These are phyloP conservation scores for Sugiyamaella paludigena DNA, from an alignment of 1,139 yeast species.

Conservation along the genomic window DNA sequence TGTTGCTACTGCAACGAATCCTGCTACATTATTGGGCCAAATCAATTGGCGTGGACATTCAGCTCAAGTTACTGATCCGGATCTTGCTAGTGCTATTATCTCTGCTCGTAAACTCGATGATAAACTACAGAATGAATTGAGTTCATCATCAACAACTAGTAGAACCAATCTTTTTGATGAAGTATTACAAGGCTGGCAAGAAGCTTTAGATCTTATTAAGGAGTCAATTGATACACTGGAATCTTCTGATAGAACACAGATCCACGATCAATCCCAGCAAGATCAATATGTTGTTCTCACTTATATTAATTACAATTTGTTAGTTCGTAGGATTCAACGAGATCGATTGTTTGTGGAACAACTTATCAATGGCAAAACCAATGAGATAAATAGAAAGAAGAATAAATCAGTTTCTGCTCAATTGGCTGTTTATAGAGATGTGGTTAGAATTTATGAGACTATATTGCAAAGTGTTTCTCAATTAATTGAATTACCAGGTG, in stretches of 20 bases:
- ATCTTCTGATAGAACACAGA: constrained; percentile 41
- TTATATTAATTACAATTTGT: constrained; percentile 65
- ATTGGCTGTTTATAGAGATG: constrained; percentile 46
- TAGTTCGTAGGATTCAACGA: constrained; percentile 68
- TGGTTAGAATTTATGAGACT: constrained; percentile 49
- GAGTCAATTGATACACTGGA: constrained; percentile 47
- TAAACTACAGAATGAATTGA: constrained; percentile 22
- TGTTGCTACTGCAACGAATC: constrained; percentile 22
- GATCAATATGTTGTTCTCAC: constrained; percentile 74
- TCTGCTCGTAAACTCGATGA: constrained; percentile 33
- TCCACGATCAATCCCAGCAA: constrained; percentile 53
- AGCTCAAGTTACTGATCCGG: constrained; percentile 70
- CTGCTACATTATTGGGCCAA: constrained; percentile 32
- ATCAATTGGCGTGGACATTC: constrained; percentile 71
- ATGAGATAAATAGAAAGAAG: constrained; percentile 9
- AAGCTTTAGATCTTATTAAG: constrained; percentile 51
- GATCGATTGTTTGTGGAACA: constrained; percentile 54
- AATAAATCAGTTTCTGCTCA: constrained; percentile 28
- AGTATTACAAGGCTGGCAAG: constrained; percentile 55
- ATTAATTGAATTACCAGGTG: constrained; percentile 83
- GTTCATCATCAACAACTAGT: constrained; percentile 30
- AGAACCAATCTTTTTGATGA: constrained; percentile 45
- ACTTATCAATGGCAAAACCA: constrained; percentile 23
- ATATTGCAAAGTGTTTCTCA: constrained; percentile 52
- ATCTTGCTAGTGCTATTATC: constrained; percentile 59